Base-by-base conservation (phyloP, 257 asterid genomes). In the Solanum chmielewskii region DNA sequence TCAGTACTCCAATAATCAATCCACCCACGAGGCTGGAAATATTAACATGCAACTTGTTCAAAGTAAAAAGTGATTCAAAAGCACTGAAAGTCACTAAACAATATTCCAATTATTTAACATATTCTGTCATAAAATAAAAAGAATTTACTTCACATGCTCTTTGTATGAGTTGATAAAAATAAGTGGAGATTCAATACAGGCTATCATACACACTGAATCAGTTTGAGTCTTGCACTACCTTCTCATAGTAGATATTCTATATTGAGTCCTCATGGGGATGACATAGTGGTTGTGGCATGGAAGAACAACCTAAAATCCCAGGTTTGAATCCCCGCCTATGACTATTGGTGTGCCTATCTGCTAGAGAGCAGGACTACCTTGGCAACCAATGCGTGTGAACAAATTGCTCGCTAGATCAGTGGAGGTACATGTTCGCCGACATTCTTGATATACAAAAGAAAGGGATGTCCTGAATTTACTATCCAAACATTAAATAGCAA, bases 21-120 rank as follows among this genome's bases (percentile, higher is more conserved):
- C 87, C 93, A 97, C 71, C 97, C 97, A 41, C 90, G 91, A 86
- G 94, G 69, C 49, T 11, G 69, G 45, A 18, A 49, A 29, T 6
- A 81, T 49, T 81, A 41, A 31, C 85, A 49, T 47, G 68, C 59
- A 80, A 47, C 18, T 47, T 31, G 69, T 81, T 80, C 41, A 49
- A 49, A 81, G 7, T 81, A 10, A 47, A 31, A 29, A 16, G 42
- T 18, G 9, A 18, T 81, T 44, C 64, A 3, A 29, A 81, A 81
- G 45, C 68, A 45, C 41, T 78, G 18, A 27, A 15, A 15, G 62
- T 78, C 41, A 31, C 64, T 45, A 47, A 77, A 78, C 39, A 25
- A 35, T 78, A 78, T 27, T 78, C 66, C 84, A 78, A 45, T 45
- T 45, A 16, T 9, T 78, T 14, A 78, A 25, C 84, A 45, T 10